Conservation (phyloP, 2,329 filamentous ascomycete genomes). For the Akanthomyces uredinophilus region DNA sequence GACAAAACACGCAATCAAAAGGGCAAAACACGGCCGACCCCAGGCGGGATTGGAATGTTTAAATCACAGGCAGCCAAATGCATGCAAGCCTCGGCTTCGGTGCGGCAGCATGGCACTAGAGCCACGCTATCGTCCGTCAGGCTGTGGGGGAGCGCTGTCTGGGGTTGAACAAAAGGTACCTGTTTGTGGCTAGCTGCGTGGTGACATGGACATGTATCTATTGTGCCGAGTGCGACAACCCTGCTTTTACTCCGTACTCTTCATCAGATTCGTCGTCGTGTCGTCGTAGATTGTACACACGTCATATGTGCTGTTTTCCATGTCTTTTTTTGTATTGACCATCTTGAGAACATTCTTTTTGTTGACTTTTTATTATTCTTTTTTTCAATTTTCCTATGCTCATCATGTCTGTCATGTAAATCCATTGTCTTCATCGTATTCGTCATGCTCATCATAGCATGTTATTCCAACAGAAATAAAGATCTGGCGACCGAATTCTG, state of each 20-base stretch:
- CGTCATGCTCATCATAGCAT: too few species aligned
- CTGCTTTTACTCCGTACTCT: not conserved
- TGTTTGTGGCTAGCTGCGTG: constrained; percentile 14
- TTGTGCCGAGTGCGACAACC: not conserved
- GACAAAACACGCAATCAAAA: not conserved
- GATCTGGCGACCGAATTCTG: too few species aligned
- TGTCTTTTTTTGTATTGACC: too few species aligned
- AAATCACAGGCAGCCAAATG: not conserved
- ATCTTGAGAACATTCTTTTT: too few species aligned
- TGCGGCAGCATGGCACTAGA: not conserved
- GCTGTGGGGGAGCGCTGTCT: constrained; percentile 17
- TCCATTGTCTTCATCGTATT: too few species aligned
- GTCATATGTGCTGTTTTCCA: too few species aligned
- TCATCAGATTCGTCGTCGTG: not conserved
- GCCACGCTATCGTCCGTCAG: not conserved
- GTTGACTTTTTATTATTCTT: too few species aligned
- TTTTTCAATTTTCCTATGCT: too few species aligned
- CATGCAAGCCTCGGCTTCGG: constrained; percentile 10
- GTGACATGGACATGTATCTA: not conserved
- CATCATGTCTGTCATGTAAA: too few species aligned
- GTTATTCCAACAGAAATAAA: too few species aligned
- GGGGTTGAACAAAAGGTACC: constrained; percentile 5
- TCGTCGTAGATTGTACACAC: too few species aligned
- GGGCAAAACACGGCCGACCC: not conserved
- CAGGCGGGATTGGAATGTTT: constrained; percentile 8